Base-by-base conservation (phyloP, 2,329 filamentous ascomycete genomes). In the Aspergillus sp. region DNA sequence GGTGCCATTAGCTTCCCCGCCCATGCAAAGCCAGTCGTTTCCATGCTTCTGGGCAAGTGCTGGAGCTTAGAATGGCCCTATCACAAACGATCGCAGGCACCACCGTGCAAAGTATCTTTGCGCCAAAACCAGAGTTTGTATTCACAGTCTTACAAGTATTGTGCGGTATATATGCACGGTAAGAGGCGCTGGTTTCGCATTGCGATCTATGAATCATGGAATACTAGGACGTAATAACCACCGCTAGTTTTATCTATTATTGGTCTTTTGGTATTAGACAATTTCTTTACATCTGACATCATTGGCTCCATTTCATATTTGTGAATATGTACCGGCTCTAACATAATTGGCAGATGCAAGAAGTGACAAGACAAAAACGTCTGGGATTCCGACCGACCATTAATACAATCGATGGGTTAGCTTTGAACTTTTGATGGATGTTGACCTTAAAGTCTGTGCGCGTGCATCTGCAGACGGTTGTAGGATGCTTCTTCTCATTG, bases 381-480 rank as follows among this genome's bases (percentile, higher is more conserved):
- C 51, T 42, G 51, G 40, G 51, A 33, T 42, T 54, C 30, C 33
- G 41, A 54, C 51, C 42, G 30, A 30, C 27, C 51, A 53, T 42
- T 20, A 12, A 9, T 39, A 37, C 24, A 37, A 30, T 30, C 3
- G 27, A 11, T 30, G 27, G 8, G 27, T 30, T 9, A 30, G 27
- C 9, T 30, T 30, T 30, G 27, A 30, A 12, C 27, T 30, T 30
- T 11, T 30, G 27, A 30, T 30, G 27, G 27, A 30, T 11, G 27
- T 30, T 9, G 39, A 8, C 50, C 22, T 27, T 53, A 17, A 20
- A 15, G 52, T 54, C 52, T 30, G 52, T 54, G 52, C 52, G 41
- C 51, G 15, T 49, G 44, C 52, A 49, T 54, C 44, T 54, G 51
- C 45, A 49, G 52, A 42, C n/a, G 44, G 52, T 48, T 44, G 42